These are phyloP conservation scores for Primulina tabacum DNA, from an alignment of 257 asterid genomes.

Conservation along the genomic window DNA sequence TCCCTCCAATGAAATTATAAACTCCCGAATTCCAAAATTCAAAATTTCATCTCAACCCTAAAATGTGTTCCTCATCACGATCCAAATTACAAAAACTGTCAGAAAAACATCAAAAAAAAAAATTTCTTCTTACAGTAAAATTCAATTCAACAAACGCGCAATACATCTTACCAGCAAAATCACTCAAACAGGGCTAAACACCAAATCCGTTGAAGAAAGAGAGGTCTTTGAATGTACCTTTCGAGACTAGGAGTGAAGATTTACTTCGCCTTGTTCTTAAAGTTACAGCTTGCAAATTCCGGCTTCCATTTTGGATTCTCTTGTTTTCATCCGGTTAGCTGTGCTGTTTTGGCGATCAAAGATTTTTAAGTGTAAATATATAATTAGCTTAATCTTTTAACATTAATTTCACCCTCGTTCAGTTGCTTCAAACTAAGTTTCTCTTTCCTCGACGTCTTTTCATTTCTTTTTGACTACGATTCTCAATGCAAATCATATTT, in stretches of 20 bases:
- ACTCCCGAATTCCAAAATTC: conserved; percentile 29
- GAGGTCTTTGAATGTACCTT: conserved; percentile 30
- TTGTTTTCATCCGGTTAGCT: no score
- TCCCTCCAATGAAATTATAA: conserved; percentile 20
- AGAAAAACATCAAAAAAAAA: conserved; percentile 12
- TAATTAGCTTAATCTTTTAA: no score
- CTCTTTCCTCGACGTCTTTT: no score
- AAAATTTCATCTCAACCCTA: conserved; percentile 38
- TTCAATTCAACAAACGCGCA: conserved; percentile 16
- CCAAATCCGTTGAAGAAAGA: conserved; percentile 12
- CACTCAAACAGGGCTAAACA: conserved; percentile 7
- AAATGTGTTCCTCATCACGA: conserved; percentile 30
- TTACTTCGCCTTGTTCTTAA: conserved; percentile 19
- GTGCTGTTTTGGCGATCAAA: no score
- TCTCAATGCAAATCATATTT: no score
- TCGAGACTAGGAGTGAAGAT: conserved; percentile 24
- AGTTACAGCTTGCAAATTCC: conserved; percentile 25
- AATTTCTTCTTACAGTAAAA: conserved; percentile 4
- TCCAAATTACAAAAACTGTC: conserved; percentile 32
- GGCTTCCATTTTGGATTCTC: conserved; percentile 40
- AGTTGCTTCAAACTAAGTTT: no score
- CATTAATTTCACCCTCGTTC: no score
- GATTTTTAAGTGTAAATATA: no score
- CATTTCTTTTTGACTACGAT: no score
- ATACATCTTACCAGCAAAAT: conserved; percentile 6